phyloP scores from a whole-genome alignment of 176 grass and related monocot species.

The Eremochloa ophiuroides region DNA sequence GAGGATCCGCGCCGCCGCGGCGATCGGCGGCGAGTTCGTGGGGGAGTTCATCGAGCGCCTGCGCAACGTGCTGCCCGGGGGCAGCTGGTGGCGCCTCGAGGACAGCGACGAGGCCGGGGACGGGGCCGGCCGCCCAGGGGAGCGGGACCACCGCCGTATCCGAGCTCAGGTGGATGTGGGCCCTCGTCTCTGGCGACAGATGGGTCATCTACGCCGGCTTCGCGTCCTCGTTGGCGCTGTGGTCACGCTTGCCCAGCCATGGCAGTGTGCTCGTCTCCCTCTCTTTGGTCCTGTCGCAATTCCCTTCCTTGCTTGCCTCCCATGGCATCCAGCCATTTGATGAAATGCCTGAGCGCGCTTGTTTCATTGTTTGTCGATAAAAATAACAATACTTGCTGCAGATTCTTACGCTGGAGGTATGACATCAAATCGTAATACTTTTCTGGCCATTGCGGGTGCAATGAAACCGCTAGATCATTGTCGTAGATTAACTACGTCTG shows the following conservation, averaged over 20 bases:
- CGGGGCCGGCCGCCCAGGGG: constrained; percentile 34
- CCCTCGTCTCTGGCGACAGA: constrained; percentile 60
- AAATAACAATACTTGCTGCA: too few species aligned
- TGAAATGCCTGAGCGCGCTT: too few species aligned
- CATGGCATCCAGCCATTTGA: too few species aligned
- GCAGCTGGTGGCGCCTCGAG: constrained; percentile 90
- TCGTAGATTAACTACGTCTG: too few species aligned
- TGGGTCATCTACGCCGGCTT: constrained; percentile 77
- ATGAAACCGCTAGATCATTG: too few species aligned
- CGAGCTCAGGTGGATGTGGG: constrained; percentile 80
- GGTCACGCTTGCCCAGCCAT: constrained; percentile 37
- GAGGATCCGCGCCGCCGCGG: constrained; percentile 31
- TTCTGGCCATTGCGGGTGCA: too few species aligned
- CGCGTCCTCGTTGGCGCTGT: constrained; percentile 67
- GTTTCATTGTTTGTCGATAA: too few species aligned
- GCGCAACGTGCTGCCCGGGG: constrained; percentile 67
- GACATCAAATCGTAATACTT: too few species aligned
- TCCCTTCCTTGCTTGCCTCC: too few species aligned
- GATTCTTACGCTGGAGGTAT: too few species aligned
- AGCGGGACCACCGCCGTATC: constrained; percentile 53
- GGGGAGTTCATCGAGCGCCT: constrained; percentile 53
- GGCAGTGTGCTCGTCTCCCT: neutral
- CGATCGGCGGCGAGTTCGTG: constrained; percentile 33
- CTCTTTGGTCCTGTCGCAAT: too few species aligned
- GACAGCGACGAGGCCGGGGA: constrained; percentile 36